Percentiles rank a stretch among this genome's conserved stretches.
Conservation (phyloP, 768 basidiomycete genomes). For the Rossbeevera mucosa region DNA sequence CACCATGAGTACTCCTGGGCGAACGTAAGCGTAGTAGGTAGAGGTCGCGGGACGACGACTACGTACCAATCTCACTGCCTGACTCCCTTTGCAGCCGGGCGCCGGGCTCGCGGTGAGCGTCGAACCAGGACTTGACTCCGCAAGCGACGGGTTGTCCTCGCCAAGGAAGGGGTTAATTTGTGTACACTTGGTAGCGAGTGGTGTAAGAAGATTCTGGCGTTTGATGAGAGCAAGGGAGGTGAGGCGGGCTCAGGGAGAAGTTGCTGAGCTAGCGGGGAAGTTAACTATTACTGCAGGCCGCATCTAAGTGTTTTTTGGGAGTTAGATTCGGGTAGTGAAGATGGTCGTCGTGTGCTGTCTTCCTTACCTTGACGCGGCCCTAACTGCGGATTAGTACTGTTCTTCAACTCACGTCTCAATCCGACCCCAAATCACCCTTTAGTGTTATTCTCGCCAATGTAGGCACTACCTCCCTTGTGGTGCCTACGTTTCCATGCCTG, state of each 20-base stretch:
- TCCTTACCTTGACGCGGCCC: too few species aligned
- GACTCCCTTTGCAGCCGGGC: conserved; percentile 66
- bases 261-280: too few species aligned
- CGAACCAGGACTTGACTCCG: conserved; percentile 97
- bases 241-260: conserved; percentile 67
- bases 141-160: conserved; percentile 85
- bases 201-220: conserved; percentile 73
- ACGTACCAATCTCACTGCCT: conserved; percentile 79
- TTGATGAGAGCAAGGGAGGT: conserved; percentile 95
- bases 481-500: too few species aligned
- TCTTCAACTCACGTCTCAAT: too few species aligned
- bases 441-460: too few species aligned
- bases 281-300: too few species aligned
- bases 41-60: conserved; percentile 5
- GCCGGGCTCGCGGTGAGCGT: conserved; percentile 88
- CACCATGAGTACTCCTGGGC: conserved; percentile 84
- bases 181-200: conserved; percentile 81
- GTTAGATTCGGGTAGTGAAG: too few species aligned
- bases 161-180: conserved; percentile 87
- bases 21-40: neutral
- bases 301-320: too few species aligned
- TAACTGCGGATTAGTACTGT: too few species aligned
- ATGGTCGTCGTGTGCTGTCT: too few species aligned
- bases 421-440: too few species aligned
- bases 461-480: too few species aligned